Percentiles rank a stretch among this genome's conserved stretches.
Conservation (phyloP, 306 rosid genomes). For the Prunus dulcis region DNA sequence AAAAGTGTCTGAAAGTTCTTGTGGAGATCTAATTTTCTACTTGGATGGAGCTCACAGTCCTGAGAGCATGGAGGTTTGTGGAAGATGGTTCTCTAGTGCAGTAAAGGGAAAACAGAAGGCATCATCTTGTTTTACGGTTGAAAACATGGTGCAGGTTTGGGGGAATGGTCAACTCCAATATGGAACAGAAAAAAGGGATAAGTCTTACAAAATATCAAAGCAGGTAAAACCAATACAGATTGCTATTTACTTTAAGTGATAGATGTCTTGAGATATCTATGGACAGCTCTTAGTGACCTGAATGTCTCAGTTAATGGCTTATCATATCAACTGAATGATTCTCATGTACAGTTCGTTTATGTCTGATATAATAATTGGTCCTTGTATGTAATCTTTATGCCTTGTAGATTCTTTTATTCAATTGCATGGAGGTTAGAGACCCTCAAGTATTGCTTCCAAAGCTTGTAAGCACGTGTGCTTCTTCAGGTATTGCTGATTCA, state of each 20-base stretch:
- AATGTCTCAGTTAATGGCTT: background rate
- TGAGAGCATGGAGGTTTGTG: constrained; percentile 76
- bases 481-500: constrained; percentile 52
- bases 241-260: background rate
- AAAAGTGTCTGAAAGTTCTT: constrained; percentile 28
- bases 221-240: constrained; percentile 33
- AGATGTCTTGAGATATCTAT: constrained; percentile 1
- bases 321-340: background rate
- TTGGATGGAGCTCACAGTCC: constrained; percentile 93
- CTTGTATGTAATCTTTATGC: constrained; percentile 23
- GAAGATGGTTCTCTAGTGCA: constrained; percentile 48
- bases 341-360: background rate
- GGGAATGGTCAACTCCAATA: constrained; percentile 30
- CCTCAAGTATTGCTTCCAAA: constrained; percentile 63
- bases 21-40: constrained; percentile 64
- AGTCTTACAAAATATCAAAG: constrained; percentile 37
- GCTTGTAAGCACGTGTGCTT: constrained; percentile 60
- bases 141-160: constrained; percentile 25
- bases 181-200: constrained; percentile 23
- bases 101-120: constrained; percentile 28
- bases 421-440: constrained; percentile 76
- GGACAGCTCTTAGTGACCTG: background rate
- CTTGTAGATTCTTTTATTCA: constrained; percentile 73
- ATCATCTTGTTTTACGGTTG: constrained; percentile 23
- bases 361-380: constrained; percentile 8